These are phyloP conservation scores for Corinectria fuckeliana DNA, from an alignment of 2,329 filamentous ascomycete genomes.

Conservation along the genomic window DNA sequence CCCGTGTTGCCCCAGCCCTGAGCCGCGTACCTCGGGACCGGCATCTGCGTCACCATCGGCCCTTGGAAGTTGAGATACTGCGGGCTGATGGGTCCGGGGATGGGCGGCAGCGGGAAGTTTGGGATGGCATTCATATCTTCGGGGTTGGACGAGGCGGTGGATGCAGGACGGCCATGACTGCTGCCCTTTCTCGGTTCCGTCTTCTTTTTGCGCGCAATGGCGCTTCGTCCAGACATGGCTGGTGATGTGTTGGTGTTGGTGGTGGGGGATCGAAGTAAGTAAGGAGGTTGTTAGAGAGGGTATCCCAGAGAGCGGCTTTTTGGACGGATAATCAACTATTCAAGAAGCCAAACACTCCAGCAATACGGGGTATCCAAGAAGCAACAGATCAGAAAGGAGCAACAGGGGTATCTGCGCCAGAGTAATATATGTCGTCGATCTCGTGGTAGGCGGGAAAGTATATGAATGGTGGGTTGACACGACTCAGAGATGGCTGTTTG, in stretches of 20 bases:
- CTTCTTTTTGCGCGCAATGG: conserved; percentile 65
- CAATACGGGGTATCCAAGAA: conserved; percentile 9
- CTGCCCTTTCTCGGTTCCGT: conserved; percentile 46
- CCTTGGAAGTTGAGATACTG: conserved; percentile 46
- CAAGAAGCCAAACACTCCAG: neutral
- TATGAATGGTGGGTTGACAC: neutral
- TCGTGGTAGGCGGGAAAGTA: neutral
- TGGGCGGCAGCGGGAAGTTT: conserved; percentile 46
- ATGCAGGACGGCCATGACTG: conserved; percentile 42
- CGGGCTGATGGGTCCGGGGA: conserved; percentile 48
- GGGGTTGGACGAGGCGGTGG: conserved; percentile 47
- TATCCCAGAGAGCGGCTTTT: neutral
- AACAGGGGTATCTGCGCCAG: neutral
- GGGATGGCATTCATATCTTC: conserved; percentile 43
- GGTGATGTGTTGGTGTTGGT: neutral
- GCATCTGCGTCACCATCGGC: conserved; percentile 10
- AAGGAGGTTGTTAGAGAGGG: neutral
- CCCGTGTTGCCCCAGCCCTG: conserved; percentile 11
- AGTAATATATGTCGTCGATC: neutral
- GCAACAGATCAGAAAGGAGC: neutral
- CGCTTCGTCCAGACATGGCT: conserved; percentile 63
- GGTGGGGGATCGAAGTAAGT: neutral
- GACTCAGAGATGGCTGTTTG: neutral
- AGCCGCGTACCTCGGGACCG: conserved; percentile 9
- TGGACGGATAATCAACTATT: neutral